These are phyloP conservation scores for Aureobasidium pullulans DNA, from an alignment of 2,329 filamentous ascomycete species.

Conservation along the genomic window DNA sequence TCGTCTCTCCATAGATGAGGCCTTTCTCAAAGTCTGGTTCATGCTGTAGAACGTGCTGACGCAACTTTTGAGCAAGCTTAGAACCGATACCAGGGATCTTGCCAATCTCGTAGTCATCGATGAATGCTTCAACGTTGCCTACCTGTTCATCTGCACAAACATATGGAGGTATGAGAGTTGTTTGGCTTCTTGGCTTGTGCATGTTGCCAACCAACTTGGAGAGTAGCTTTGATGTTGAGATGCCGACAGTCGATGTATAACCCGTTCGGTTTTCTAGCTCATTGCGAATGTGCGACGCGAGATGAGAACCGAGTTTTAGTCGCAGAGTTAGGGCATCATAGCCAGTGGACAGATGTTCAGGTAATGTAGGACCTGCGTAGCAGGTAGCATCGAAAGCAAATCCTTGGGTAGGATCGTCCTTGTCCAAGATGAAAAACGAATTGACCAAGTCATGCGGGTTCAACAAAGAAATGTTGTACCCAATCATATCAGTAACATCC, in stretches of 20 bases:
- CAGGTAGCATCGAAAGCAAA: conserved; percentile 68
- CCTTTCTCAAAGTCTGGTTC: conserved; percentile 36
- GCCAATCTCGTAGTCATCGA: conserved; percentile 68
- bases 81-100: conserved; percentile 81
- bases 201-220: conserved; percentile 77
- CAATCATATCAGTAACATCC: conserved; percentile 79
- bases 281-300: conserved; percentile 66
- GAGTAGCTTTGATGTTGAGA: conserved; percentile 80
- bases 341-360: conserved; percentile 21
- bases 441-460: conserved; percentile 56
- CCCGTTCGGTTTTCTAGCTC: conserved; percentile 68
- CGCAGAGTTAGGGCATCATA: conserved; percentile 37
- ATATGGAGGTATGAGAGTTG: conserved; percentile 65
- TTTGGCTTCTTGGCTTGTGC: conserved; percentile 84
- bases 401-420: conserved; percentile 66
- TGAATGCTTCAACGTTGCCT: conserved; percentile 51
- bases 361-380: conserved; percentile 59
- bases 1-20: conserved; percentile 42
- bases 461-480: conserved; percentile 68
- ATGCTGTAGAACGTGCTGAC: conserved; percentile 50
- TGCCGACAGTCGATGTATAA: conserved; percentile 80
- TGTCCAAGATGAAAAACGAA: conserved; percentile 75
- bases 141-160: conserved; percentile 23
- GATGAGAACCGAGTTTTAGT: conserved; percentile 70
- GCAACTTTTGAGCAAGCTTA: conserved; percentile 64